Evolutionary conservation across 441 rosid species (phyloP), one percentile per base, ranked within the genome.

Genomic region (Brassica balearica): DNA sequence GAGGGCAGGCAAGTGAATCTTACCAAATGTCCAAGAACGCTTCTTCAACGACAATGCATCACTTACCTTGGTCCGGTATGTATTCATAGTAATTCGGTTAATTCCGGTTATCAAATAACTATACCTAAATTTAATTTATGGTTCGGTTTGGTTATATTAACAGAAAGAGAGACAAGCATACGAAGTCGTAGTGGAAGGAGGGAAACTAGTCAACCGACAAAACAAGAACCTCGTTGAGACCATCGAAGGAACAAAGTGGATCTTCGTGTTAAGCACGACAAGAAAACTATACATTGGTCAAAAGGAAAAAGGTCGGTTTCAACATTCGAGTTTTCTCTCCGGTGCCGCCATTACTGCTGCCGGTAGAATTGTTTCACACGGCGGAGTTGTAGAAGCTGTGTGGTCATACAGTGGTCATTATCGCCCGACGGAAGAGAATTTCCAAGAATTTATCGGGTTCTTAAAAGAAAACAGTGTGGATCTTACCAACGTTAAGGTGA

Each of bases 331-430:
- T 60, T 90, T 90, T 77, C 90, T 90, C 0, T 67, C 92, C 4
- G 92, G 95, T 0, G 95, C 88, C 1, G 95, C 92, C 5, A 90
- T 88, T 73, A 87, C 92, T 0, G 95, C 95, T 0, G 92, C 92
- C 38, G 91, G 95, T 43, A 84, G 95, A 77, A 80, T 90, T 38
- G 91, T 90, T 0, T 87, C 91, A 22, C 86, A 72, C 19, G 63
- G 73, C 0, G 95, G 95, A 51, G 65, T 80, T 72, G 19, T 81
- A 25, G 66, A 90, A 92, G 98, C 98, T 51, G 84, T 95, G 34
- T 95, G 98, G 99, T 97, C 98, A 0, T 93, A 95, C 68, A 95
- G 99, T 58, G 99, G 99, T 51, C 99, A 95, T 77, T 95, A 95
- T 77, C 97, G 69, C 65, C 99, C 99, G 9, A 95, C 97, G 0